A percentile compares a stretch with the other conserved stretches of the same genome.
These are phyloP conservation scores for Lecanicillium sp. DNA, from an alignment of 2,329 filamentous ascomycete species.

Conservation along the genomic window DNA sequence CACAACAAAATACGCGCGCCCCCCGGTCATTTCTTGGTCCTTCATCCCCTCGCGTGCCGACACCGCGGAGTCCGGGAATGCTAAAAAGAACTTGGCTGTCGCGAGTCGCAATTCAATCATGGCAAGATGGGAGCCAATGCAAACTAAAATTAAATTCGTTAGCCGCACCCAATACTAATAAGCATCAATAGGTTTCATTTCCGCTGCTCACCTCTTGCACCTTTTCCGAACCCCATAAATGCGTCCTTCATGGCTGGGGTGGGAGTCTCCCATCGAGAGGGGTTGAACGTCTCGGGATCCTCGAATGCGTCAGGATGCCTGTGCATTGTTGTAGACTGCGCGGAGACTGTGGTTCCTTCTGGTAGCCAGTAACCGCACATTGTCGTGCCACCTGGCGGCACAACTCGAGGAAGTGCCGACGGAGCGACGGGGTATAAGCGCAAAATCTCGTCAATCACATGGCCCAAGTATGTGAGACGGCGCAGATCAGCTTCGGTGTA, in stretches of 20 bases:
- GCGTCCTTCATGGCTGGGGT: slow-evolving; percentile 36
- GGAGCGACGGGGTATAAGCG: slow-evolving; percentile 33
- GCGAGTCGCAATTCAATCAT: slow-evolving; percentile 47
- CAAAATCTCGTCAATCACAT: slow-evolving; percentile 35
- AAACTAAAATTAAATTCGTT: slow-evolving; percentile 23
- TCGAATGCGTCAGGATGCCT: slow-evolving; percentile 31
- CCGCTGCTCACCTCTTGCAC: slow-evolving; percentile 33
- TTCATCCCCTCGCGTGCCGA: no score
- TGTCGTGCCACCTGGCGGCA: slow-evolving; percentile 29
- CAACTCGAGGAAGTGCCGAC: slow-evolving; percentile 29
- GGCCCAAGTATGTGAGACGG: slow-evolving; percentile 30
- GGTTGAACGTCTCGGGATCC: slow-evolving; percentile 18
- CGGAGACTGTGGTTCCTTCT: slow-evolving; percentile 29
- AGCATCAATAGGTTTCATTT: background rate
- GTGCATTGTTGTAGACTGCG: slow-evolving; percentile 40
- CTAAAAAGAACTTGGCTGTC: slow-evolving; percentile 23
- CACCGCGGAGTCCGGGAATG: no score
- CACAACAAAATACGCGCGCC: no score
- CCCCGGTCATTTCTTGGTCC: no score
- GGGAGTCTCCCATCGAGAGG: slow-evolving; percentile 30
- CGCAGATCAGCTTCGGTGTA: slow-evolving; percentile 27
- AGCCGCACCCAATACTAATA: background rate
- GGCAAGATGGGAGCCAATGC: slow-evolving; percentile 51
- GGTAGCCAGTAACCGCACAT: slow-evolving; percentile 33
- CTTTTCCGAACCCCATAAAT: slow-evolving; percentile 45